Conservation (phyloP, 768 basidiomycete species). For the Leucogyrophana mollusca region DNA sequence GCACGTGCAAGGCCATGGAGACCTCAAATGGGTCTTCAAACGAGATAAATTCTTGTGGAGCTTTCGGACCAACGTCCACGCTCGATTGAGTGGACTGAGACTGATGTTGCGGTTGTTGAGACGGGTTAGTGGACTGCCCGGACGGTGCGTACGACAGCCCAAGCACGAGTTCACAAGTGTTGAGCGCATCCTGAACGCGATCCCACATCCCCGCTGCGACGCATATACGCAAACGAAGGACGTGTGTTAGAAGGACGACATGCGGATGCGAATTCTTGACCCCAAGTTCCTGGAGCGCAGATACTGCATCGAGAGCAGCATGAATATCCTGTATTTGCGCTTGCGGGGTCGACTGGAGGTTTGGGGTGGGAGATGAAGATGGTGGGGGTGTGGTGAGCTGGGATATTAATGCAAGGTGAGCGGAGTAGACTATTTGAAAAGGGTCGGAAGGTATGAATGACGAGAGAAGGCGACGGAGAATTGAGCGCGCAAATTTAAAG, state of each 20-base stretch:
- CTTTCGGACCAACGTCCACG: background rate
- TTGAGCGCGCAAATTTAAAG: conserved; percentile 57
- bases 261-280: conserved; percentile 34
- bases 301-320: conserved; percentile 30
- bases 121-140: conserved; percentile 22
- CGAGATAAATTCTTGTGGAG: conserved; percentile 15
- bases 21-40: conserved; percentile 35
- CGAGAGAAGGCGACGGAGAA: conserved; percentile 52
- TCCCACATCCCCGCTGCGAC: conserved; percentile 56
- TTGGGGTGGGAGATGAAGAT: conserved; percentile 6
- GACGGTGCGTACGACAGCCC: conserved; percentile 30
- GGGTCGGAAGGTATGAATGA: conserved; percentile 48
- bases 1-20: conserved; percentile 53
- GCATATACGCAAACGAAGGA: conserved; percentile 58
- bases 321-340: conserved; percentile 19
- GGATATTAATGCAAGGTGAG: conserved; percentile 56
- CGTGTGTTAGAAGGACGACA: conserved; percentile 48
- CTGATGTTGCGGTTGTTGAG: conserved; percentile 18
- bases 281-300: conserved; percentile 32
- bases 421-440: conserved; percentile 50
- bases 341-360: background rate
- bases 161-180: conserved; percentile 13
- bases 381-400: conserved; percentile 31
- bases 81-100: conserved; percentile 9
- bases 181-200: conserved; percentile 46